Evolutionary conservation across 164 flowering plant species (phyloP).

Genomic region (Cinnamomum micranthum): DNA sequence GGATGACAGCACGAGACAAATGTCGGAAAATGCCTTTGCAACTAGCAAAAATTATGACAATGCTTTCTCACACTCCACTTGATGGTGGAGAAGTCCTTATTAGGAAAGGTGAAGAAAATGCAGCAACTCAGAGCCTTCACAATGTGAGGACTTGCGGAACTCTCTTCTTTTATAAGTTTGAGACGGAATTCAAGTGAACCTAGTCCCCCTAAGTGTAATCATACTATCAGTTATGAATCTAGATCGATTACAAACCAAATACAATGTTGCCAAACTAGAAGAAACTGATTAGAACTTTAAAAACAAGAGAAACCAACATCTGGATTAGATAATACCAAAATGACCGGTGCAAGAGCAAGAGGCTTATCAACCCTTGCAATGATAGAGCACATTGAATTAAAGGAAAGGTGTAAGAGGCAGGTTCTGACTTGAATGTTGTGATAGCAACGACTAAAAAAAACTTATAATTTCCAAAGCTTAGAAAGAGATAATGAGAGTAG

Average conservation of each 20-base stretch:
- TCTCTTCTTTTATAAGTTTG: constrained; percentile 5
- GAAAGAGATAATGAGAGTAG: constrained; percentile 3
- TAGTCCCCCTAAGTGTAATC: not conserved
- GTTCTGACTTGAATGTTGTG: constrained; percentile 5
- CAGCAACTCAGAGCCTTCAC: not conserved
- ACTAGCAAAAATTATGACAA: not conserved
- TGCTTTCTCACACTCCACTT: not conserved
- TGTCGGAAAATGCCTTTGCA: not conserved
- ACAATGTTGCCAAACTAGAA: not conserved
- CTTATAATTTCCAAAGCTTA: not conserved
- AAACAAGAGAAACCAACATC: not conserved
- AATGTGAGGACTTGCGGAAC: not conserved
- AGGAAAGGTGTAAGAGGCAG: not conserved
- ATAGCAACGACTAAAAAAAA: not conserved
- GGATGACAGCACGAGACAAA: not conserved
- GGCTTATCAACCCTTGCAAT: not conserved
- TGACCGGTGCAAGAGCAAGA: too few relatives aligned
- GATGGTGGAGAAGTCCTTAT: not conserved
- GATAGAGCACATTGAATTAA: not conserved
- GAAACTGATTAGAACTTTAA: constrained; percentile 1
- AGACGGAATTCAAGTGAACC: constrained; percentile 2
- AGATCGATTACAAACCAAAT: not conserved
- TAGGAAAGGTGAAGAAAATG: not conserved
- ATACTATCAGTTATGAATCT: not conserved
- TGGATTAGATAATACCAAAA: not conserved